Evolutionary conservation across 768 basidiomycete species (phyloP), one percentile per base, ranked within the genome.

Genomic region (Boletus rufocinnamomeus): DNA sequence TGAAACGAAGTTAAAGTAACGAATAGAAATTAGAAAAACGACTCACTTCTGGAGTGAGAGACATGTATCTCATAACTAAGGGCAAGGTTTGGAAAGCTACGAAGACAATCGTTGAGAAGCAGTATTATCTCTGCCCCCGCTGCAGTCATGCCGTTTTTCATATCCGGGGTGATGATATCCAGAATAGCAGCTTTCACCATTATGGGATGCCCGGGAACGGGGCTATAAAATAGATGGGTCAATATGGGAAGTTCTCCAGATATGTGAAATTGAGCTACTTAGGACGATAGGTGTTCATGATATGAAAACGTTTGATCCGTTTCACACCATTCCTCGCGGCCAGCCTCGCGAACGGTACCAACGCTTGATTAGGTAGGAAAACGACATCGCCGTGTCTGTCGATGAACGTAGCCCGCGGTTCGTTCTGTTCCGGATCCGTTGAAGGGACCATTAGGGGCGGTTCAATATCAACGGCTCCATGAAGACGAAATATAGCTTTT

Each of bases 401-500:
- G 32, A 98, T 81, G 62, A 93, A 85, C 7, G 85, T 77, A 3
- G 89, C 91, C 30, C 87, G 84, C 8, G 79, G 82, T 43, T 80
- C 80, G 34, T 87, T 84, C 32, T 90, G 87, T 19, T 84, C 83
- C 4, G 79, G 75, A 32, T 86, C 80, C 49, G 83, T 79, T 2
- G 84, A 79, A 1, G 90, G 95, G 70, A 93, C 84, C 13, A 97
- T 77, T n/a, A 95, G 72, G 0, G 93, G 89, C 1, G 93, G 88
- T 63, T 91, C 90, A 73, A 88, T 87, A 61, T 94, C 86, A 2
- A 96, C 84, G 4, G 95, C 95, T 7, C 95, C 95, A 67, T 95
- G 95, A 6, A 95, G 80, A 38, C 87, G 84, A 72, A 96, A 95
- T 19, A 95, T 86, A 2, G 87, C 77, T 3, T 83, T 78, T 6